Conservation (phyloP, 306 rosid species). For the Cicer judaicum region DNA sequence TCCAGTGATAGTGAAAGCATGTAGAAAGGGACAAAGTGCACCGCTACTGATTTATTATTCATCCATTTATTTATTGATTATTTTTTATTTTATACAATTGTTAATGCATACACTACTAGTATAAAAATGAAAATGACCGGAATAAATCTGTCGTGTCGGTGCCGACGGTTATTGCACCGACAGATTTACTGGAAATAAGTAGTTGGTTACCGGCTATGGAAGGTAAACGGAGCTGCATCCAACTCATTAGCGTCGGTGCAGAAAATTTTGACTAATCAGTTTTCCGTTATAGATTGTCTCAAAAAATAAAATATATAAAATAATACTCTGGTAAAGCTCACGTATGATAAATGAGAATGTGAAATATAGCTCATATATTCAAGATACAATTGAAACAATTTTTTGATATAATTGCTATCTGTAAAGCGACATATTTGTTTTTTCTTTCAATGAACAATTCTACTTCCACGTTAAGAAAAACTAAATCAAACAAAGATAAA, state of each 20-base stretch:
- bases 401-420: too few relatives aligned
- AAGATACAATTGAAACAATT: too few relatives aligned
- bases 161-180: constrained; percentile 57
- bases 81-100: background rate
- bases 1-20: constrained; percentile 26
- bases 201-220: constrained; percentile 49
- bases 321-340: too few relatives aligned
- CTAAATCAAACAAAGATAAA: too few relatives aligned
- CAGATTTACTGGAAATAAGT: constrained; percentile 38
- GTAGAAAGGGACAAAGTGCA: constrained; percentile 25
- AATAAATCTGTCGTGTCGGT: constrained; percentile 68
- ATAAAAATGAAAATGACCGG: constrained; percentile 42
- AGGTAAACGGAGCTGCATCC: constrained; percentile 44
- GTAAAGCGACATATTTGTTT: too few relatives aligned
- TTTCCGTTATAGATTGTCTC: constrained; percentile 10
- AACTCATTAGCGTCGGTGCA: constrained; percentile 53
- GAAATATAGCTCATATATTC: too few relatives aligned
- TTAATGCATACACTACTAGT: background rate
- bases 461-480: too few relatives aligned
- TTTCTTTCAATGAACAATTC: too few relatives aligned
- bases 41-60: constrained; percentile 19
- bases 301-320: background rate
- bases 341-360: background rate
- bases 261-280: constrained; percentile 39
- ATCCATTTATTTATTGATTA: background rate